Evolutionary conservation across 2,329 filamentous ascomycete species (phyloP).

Genomic region (Pyrenochaeta sp.): DNA sequence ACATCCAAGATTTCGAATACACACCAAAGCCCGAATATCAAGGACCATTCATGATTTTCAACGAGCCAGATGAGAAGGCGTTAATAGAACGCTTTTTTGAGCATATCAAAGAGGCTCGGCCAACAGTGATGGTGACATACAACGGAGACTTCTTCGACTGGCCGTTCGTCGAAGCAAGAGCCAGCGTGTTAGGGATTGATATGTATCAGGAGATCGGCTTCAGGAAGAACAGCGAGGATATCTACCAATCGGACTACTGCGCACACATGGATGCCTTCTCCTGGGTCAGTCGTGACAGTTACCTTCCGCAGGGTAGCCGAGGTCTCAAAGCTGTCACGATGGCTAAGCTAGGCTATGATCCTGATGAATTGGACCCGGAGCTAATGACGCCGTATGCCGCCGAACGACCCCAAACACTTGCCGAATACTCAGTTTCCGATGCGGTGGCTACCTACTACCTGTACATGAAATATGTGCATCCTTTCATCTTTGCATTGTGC

Average conservation of each 20-base stretch:
- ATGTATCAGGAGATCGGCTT: slow-evolving; percentile 99
- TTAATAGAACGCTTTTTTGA: slow-evolving; percentile 91
- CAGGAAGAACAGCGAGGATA: slow-evolving; percentile 91
- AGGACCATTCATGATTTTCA: slow-evolving; percentile 97
- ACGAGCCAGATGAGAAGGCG: slow-evolving; percentile 90
- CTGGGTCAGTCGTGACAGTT: slow-evolving; percentile 99
- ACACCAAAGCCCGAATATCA: slow-evolving; percentile 96
- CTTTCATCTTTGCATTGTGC: slow-evolving; percentile 98
- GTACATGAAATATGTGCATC: slow-evolving; percentile 99
- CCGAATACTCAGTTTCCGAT: slow-evolving; percentile 98
- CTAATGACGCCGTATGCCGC: slow-evolving; percentile 90
- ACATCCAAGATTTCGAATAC: slow-evolving; percentile 97
- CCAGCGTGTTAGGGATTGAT: slow-evolving; percentile 93
- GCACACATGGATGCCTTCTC: slow-evolving; percentile 99
- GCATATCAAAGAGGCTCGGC: slow-evolving; percentile 92
- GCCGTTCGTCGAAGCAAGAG: slow-evolving; percentile 94
- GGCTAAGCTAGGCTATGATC: slow-evolving; percentile 96
- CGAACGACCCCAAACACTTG: slow-evolving; percentile 90
- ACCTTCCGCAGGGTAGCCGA: slow-evolving; percentile 94
- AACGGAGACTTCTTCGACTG: slow-evolving; percentile 99
- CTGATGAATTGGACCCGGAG: slow-evolving; percentile 96
- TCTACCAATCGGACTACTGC: slow-evolving; percentile 95
- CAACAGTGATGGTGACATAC: slow-evolving; percentile 99
- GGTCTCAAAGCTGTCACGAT: slow-evolving; percentile 97
- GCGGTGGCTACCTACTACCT: slow-evolving; percentile 98